Evolutionary conservation across 2,329 filamentous ascomycete genomes (phyloP), one percentile per base, ranked within the genome.

Genomic region (Epichloe festucae): DNA sequence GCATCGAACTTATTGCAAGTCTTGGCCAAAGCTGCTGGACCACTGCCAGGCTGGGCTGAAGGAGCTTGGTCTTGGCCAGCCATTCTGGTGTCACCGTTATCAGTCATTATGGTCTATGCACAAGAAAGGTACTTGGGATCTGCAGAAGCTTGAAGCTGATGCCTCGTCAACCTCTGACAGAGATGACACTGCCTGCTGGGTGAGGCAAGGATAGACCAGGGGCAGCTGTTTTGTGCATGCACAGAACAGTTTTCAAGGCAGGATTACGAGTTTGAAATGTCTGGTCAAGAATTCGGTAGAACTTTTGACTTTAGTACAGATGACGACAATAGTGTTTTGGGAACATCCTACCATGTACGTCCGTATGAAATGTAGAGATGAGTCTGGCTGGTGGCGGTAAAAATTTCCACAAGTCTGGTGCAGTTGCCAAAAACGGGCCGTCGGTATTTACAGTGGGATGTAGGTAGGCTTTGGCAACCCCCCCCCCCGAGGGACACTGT

Each of bases 81-180:
- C 58, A 63, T 60, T 36, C 55, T 53, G 49, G 52, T 49, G 19
- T 64, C 58, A 23, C 49, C 34, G 45, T 62, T 55, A 21, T 63
- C 59, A 52, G 58, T 51, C 66, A 68, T 68, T 42, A 8, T 54
- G 42, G 27, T 14, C 11, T 10, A 47, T 36, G 5, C 17, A 51
- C 15, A 17, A 21, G n/a, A 23, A 45, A 21, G 7, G 12, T 10
- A 19, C 27, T 36, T 36, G 23, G 21, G 19, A 19, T 31, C 7
- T 31, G 27, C n/a, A 39, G 6, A 31, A 17, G 14, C 40, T 40
- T 15, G n/a, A 31, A 43, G 6, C 17, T 48, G 36, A 36, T 31
- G 23, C 23, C 17, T 23, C 12, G n/a, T 48, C 27, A 42, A 6
- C 2, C 31, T 19, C n/a, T 46, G 44, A 35, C 34, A 27, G 10